Conservation (phyloP, 2,329 filamentous ascomycete genomes). For the Microsporum ferrugineum region DNA sequence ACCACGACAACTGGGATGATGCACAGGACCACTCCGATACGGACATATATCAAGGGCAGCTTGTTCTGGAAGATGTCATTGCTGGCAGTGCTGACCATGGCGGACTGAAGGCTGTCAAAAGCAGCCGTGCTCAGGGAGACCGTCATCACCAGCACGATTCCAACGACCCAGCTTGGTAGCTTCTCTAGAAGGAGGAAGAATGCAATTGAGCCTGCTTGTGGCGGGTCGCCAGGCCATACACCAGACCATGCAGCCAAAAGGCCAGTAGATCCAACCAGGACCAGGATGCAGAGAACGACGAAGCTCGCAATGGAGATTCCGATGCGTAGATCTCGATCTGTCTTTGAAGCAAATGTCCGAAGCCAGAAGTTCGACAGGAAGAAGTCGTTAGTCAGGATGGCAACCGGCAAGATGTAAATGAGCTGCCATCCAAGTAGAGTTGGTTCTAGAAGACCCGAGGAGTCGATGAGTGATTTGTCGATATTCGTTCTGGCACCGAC, state of each 20-base stretch:
- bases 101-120: conserved; percentile 69
- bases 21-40: conserved; percentile 55
- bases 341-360: conserved; percentile 66
- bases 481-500: conserved; percentile 65
- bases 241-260: conserved; percentile 70
- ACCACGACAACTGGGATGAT: conserved; percentile 56
- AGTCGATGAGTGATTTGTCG: conserved; percentile 54
- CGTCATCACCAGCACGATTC: conserved; percentile 70
- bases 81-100: conserved; percentile 73
- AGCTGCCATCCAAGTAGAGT: conserved; percentile 73
- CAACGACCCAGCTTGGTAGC: conserved; percentile 70
- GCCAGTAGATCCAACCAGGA: conserved; percentile 60
- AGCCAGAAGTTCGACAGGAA: conserved; percentile 79
- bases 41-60: conserved; percentile 63
- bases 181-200: conserved; percentile 64
- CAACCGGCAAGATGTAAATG: conserved; percentile 71
- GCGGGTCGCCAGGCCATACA: conserved; percentile 52
- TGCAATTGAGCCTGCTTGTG: conserved; percentile 53
- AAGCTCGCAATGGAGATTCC: conserved; percentile 58
- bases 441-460: conserved; percentile 57
- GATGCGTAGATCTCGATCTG: conserved; percentile 65
- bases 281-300: conserved; percentile 56
- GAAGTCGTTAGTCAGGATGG: conserved; percentile 74
- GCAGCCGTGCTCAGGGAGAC: conserved; percentile 64
- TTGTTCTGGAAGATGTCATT: conserved; percentile 79